Conservation (phyloP, 352 stramenopile species). For the Pythium pyrilobum region DNA sequence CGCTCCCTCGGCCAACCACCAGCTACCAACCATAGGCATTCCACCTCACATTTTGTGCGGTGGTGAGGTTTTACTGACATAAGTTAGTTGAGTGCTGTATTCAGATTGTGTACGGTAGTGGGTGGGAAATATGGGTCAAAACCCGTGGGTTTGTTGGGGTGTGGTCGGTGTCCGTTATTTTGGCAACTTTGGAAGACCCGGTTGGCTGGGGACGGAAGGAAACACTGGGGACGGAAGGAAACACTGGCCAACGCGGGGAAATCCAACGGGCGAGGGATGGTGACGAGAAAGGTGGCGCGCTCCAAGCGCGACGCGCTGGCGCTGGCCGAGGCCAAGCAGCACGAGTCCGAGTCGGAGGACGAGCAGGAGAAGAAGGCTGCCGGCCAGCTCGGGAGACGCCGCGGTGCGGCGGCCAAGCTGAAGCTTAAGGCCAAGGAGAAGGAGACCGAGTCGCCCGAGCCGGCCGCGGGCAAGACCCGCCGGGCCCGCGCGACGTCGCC, state of each 20-base stretch:
- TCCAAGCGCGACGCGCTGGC: conserved; percentile 14
- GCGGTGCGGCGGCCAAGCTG: too few species aligned
- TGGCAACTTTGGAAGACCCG: not conserved
- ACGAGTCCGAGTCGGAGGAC: not conserved
- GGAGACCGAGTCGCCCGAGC: too few species aligned
- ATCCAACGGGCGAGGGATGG: conserved; percentile 5
- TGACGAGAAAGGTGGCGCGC: conserved; percentile 12
- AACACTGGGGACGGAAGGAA: too few species aligned
- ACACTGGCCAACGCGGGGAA: too few species aligned
- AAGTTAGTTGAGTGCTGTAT: not conserved
- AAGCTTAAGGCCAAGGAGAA: not conserved
- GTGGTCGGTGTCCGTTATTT: too few species aligned
- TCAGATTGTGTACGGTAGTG: too few species aligned
- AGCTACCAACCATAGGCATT: conserved; percentile 11
- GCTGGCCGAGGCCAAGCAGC: conserved; percentile 8
- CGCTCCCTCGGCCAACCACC: not conserved
- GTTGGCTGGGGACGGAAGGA: too few species aligned
- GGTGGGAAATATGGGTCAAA: too few species aligned
- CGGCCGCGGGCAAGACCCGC: too few species aligned
- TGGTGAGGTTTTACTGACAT: conserved; percentile 16
- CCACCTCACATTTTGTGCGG: not conserved
- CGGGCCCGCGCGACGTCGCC: too few species aligned
- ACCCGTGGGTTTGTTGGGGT: not conserved
- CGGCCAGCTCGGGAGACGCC: too few species aligned
- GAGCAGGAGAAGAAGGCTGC: not conserved